Conservation (phyloP, 257 asterid genomes). For the Solanum paucissectum region DNA sequence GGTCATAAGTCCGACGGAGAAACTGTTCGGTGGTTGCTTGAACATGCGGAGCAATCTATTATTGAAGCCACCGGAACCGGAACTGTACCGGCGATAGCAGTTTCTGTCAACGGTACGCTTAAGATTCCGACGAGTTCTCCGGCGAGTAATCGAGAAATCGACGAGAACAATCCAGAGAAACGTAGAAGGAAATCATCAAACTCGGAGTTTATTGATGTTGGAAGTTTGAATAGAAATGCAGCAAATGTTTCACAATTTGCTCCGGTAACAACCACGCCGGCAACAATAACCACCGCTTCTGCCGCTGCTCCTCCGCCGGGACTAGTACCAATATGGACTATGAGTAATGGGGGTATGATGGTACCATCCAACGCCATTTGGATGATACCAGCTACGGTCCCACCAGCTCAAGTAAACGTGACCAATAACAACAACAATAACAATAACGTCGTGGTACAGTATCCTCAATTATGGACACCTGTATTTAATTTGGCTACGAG, state of each 20-base stretch:
- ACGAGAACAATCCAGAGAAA: not conserved
- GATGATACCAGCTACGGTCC: not conserved
- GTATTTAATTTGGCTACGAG: not conserved
- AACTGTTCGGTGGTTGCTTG: slow-evolving; percentile 7
- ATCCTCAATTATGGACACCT: not conserved
- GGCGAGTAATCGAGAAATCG: not conserved
- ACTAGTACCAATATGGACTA: not conserved
- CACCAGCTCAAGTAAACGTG: not conserved
- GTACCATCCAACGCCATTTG: slow-evolving; percentile 2
- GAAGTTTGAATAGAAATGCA: not conserved
- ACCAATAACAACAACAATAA: not conserved
- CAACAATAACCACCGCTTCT: not conserved
- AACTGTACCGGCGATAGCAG: slow-evolving; percentile 1
- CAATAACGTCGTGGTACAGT: not conserved
- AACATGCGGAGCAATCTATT: not conserved
- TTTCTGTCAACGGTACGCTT: not conserved
- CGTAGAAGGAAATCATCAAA: not conserved
- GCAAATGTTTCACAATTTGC: not conserved
- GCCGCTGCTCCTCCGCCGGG: not conserved
- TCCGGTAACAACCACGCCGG: not conserved
- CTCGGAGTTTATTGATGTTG: not conserved
- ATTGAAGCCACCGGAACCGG: slow-evolving; percentile 3
- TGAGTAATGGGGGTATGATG: not conserved
- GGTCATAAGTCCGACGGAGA: slow-evolving; percentile 5
- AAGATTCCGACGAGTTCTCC: not conserved